Evolutionary conservation across 495 filamentous ascomycete genomes (phyloP).

Genomic region (Podospora pseudopauciseta): DNA sequence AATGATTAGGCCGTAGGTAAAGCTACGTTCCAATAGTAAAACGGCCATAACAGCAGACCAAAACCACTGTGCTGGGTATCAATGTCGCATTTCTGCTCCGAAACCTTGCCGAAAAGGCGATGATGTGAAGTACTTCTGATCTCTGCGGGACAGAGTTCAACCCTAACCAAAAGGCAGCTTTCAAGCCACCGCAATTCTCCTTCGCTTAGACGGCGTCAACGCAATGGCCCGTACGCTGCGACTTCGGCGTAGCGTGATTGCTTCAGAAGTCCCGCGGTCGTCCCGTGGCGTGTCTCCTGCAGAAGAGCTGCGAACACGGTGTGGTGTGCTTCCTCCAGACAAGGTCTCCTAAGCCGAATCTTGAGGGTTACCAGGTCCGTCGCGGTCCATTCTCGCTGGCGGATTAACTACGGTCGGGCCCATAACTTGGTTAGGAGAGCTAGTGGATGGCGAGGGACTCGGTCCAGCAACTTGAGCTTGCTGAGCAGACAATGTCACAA

Average conservation of each 20-base stretch:
- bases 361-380: not conserved
- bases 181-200: not conserved
- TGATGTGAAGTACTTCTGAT: not conserved
- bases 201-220: not conserved
- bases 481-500: not conserved
- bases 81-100: not conserved
- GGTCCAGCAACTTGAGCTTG: not conserved
- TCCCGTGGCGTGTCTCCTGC: no score
- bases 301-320: not conserved
- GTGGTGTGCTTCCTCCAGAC: not conserved
- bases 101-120: not conserved
- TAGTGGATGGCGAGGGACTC: not conserved
- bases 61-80: not conserved
- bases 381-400: not conserved
- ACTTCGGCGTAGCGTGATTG: not conserved
- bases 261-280: not conserved
- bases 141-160: not conserved
- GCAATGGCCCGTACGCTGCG: not conserved
- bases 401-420: not conserved
- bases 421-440: not conserved
- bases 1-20: not conserved
- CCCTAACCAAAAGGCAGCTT: not conserved
- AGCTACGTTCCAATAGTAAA: not conserved
- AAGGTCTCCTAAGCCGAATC: not conserved
- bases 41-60: not conserved